Conservation (phyloP, 2,329 filamentous ascomycete species). For the Aspergillus neotritici region DNA sequence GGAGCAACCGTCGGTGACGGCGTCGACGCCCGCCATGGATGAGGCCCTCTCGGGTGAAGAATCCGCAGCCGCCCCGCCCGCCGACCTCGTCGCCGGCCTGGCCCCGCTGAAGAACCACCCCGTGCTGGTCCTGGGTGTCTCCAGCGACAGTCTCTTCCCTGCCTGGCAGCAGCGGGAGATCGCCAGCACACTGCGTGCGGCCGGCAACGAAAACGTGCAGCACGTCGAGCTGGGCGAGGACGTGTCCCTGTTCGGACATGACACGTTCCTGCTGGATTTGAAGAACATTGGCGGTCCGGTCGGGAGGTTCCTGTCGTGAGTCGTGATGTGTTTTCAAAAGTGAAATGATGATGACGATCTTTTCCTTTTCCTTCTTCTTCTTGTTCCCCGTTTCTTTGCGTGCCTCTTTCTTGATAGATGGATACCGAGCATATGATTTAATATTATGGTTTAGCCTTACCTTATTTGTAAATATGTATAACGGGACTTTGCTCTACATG, state of each 20-base stretch:
- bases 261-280: constrained; percentile 89
- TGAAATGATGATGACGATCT: constrained; percentile 9
- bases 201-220: constrained; percentile 73
- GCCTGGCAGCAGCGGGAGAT: constrained; percentile 97
- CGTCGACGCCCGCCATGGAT: constrained; percentile 30
- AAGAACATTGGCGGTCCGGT: constrained; percentile 85
- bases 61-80: constrained; percentile 53
- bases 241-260: constrained; percentile 89
- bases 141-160: constrained; percentile 92
- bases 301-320: constrained; percentile 66
- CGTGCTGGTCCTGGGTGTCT: constrained; percentile 85
- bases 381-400: background rate
- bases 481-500: too few relatives aligned
- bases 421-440: too few relatives aligned
- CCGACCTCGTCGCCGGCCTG: constrained; percentile 74
- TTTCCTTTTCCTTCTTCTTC: background rate
- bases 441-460: too few relatives aligned
- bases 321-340: background rate
- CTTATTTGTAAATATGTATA: too few relatives aligned
- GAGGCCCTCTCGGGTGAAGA: constrained; percentile 19
- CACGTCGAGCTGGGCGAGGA: constrained; percentile 93
- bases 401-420: too few relatives aligned
- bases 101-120: constrained; percentile 67
- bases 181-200: constrained; percentile 69
- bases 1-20: constrained; percentile 63